These are phyloP conservation scores for Typha latifolia DNA, from an alignment of 176 grass and related monocot species.

Conservation along the genomic window DNA sequence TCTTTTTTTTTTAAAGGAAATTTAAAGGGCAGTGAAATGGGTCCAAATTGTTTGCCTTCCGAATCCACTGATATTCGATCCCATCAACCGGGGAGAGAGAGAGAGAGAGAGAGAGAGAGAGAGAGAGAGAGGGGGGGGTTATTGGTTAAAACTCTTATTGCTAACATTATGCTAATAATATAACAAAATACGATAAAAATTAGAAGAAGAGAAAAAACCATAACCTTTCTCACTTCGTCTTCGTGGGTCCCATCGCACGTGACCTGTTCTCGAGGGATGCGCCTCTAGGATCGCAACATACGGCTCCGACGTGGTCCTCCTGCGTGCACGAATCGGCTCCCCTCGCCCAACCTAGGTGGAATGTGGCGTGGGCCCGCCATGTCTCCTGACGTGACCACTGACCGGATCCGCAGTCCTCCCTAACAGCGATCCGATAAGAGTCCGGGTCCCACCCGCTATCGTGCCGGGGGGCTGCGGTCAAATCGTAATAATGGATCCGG, in stretches of 20 bases:
- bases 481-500: conserved; percentile 11
- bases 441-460: background rate
- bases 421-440: background rate
- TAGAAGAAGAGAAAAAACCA: no score
- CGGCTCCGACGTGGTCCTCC: background rate
- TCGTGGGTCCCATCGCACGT: background rate
- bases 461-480: background rate
- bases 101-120: no score
- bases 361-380: background rate
- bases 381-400: background rate
- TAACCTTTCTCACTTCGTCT: no score
- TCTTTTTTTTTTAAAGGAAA: no score
- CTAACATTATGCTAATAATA: no score
- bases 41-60: no score
- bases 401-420: background rate
- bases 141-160: no score
- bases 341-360: background rate
- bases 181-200: no score
- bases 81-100: no score
- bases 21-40: no score
- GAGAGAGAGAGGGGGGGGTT: no score
- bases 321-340: background rate
- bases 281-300: background rate
- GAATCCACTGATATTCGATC: no score
- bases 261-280: background rate